A percentile compares a stretch with the other conserved stretches of the same genome.
These are phyloP conservation scores for Nigrospora osmanthi DNA, from an alignment of 2,329 filamentous ascomycete species.

Conservation along the genomic window DNA sequence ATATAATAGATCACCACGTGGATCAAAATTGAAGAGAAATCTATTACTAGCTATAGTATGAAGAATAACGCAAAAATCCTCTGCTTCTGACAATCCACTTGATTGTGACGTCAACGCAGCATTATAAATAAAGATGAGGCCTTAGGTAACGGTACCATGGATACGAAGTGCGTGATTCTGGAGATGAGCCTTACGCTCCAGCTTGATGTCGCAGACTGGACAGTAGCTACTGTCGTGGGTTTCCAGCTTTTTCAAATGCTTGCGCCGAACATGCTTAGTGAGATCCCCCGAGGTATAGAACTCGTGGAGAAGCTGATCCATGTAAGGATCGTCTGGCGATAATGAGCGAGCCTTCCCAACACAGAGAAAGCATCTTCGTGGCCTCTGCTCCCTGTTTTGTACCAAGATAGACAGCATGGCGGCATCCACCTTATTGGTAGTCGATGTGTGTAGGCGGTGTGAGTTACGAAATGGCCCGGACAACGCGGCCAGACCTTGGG, in stretches of 20 bases:
- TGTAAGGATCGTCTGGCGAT: not conserved
- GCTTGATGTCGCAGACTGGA: not conserved
- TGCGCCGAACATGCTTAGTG: slow-evolving; percentile 1
- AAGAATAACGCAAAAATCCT: too few relatives aligned
- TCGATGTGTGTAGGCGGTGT: not conserved
- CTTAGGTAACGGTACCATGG: slow-evolving; percentile 1
- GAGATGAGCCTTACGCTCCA: slow-evolving; percentile 2
- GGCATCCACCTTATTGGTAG: not conserved
- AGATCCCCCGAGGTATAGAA: slow-evolving; percentile 2
- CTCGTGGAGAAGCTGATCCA: not conserved
- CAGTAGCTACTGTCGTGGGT: not conserved
- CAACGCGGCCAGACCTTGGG: not conserved
- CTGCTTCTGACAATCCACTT: too few relatives aligned
- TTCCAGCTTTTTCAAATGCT: not conserved
- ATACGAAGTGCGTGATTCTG: not conserved
- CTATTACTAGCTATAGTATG: too few relatives aligned
- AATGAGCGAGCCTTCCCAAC: not conserved
- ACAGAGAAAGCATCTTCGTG: slow-evolving; percentile 2
- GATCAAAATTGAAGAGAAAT: too few relatives aligned
- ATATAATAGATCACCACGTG: too few relatives aligned
- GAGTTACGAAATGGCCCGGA: not conserved
- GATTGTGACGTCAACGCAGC: too few relatives aligned
- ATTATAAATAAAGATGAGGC: too few relatives aligned
- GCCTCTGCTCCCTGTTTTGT: not conserved
- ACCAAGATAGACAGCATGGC: slow-evolving; percentile 2